Conservation (phyloP, 371 early-diverging fungal genomes). For the Umbelopsis sp. region DNA sequence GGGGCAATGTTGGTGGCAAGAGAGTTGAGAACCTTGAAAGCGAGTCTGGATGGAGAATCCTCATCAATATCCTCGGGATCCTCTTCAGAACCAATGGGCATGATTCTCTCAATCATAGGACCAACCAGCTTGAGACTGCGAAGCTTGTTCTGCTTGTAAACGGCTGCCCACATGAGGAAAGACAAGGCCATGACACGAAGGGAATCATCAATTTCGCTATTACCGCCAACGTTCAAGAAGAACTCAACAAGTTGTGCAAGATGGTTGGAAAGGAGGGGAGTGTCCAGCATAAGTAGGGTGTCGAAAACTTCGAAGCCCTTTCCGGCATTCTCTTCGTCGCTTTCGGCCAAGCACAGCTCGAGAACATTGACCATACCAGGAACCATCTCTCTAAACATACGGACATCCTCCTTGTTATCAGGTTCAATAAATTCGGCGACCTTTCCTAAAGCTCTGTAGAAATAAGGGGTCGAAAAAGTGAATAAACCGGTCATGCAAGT, state of each 20-base stretch:
- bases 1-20: slow-evolving; percentile 85
- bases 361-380: slow-evolving; percentile 87
- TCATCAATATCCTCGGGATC: slow-evolving; percentile 86
- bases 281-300: slow-evolving; percentile 74
- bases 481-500: not conserved
- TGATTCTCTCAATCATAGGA: slow-evolving; percentile 73
- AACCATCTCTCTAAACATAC: slow-evolving; percentile 69
- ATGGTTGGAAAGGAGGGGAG: slow-evolving; percentile 79
- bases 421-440: slow-evolving; percentile 83
- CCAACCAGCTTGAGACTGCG: slow-evolving; percentile 79
- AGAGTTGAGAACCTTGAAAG: slow-evolving; percentile 75
- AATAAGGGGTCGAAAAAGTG: not conserved
- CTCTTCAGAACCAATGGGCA: slow-evolving; percentile 86
- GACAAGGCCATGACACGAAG: slow-evolving; percentile 83
- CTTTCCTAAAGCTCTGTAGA: slow-evolving; percentile 72
- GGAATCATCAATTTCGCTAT: slow-evolving; percentile 65
- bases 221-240: slow-evolving; percentile 71
- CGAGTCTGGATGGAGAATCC: slow-evolving; percentile 75
- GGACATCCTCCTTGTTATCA: slow-evolving; percentile 68
- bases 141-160: slow-evolving; percentile 82
- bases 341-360: slow-evolving; percentile 68
- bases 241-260: slow-evolving; percentile 79
- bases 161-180: slow-evolving; percentile 83
- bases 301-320: slow-evolving; percentile 88
- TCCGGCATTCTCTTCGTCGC: slow-evolving; percentile 74